These are phyloP conservation scores for Conticribra weissflogii DNA, from an alignment of 108 stramenopile genomes.

Conservation along the genomic window DNA sequence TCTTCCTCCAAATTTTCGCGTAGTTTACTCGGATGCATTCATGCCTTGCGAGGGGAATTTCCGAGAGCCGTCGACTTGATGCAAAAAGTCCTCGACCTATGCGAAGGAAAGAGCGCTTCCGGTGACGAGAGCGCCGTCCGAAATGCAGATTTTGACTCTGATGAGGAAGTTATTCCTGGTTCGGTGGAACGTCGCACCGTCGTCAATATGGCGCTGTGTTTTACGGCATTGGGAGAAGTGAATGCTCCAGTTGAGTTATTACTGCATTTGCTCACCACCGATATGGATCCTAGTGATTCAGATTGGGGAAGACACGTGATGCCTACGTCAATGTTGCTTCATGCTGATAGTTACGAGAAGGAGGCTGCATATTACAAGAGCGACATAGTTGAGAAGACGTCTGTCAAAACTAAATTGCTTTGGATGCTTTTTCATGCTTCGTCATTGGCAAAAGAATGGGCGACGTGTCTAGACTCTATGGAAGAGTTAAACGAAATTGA, in stretches of 20 bases:
- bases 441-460: constrained; percentile 38
- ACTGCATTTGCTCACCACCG: constrained; percentile 32
- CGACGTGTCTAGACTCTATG: constrained; percentile 34
- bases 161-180: constrained; percentile 20
- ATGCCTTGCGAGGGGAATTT: constrained; percentile 29
- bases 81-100: constrained; percentile 33
- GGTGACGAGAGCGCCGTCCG: neutral
- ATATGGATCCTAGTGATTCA: constrained; percentile 7
- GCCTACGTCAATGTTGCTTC: constrained; percentile 25
- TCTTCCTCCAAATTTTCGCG: constrained; percentile 39
- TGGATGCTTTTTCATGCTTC: constrained; percentile 53
- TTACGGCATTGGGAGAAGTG: constrained; percentile 42
- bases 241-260: constrained; percentile 40
- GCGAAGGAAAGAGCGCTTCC: neutral
- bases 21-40: constrained; percentile 39
- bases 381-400: neutral
- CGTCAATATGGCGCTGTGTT: constrained; percentile 45
- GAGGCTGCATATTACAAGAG: neutral
- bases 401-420: constrained; percentile 14
- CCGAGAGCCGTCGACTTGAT: constrained; percentile 35
- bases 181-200: constrained; percentile 30
- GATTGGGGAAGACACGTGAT: too few relatives aligned
- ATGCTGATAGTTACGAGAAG: neutral
- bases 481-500: constrained; percentile 27
- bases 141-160: constrained; percentile 23